Conservation (phyloP, 202 grass and related monocot species). For the Saccharum hybrid region DNA sequence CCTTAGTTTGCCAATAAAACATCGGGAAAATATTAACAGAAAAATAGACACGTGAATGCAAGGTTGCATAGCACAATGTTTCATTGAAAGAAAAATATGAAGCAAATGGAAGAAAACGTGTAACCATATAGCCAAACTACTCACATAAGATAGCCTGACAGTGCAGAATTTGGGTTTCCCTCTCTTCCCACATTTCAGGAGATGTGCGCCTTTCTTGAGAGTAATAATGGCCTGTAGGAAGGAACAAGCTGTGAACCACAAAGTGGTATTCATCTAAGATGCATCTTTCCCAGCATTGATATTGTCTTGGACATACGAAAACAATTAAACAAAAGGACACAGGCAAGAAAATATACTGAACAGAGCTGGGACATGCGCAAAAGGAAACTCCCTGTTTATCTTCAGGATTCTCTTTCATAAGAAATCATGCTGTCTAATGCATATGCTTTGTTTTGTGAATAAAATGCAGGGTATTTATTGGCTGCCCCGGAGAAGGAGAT, state of each 20-base stretch:
- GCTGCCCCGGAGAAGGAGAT: background rate
- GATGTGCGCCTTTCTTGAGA: conserved; percentile 85
- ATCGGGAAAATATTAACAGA: background rate
- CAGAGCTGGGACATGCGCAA: background rate
- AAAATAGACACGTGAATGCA: background rate
- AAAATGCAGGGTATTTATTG: conserved; percentile 28
- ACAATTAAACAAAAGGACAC: background rate
- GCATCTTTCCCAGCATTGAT: background rate
- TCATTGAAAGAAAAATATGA: background rate
- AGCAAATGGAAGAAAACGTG: conserved; percentile 6
- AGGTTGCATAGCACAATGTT: background rate
- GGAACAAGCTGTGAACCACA: conserved; percentile 27
- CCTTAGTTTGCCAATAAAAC: conserved; percentile 3
- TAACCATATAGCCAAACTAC: conserved; percentile 49
- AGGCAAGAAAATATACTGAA: conserved; percentile 18
- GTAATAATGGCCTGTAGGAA: conserved; percentile 70
- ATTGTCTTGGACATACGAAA: background rate
- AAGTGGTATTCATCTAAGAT: background rate
- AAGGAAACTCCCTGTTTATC: conserved; percentile 13
- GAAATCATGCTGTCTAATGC: conserved; percentile 36
- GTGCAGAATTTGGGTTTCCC: conserved; percentile 88
- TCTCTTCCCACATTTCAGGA: conserved; percentile 89
- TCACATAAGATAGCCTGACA: conserved; percentile 78
- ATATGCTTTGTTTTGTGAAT: background rate
- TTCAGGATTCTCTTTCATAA: conserved; percentile 8